Base-by-base conservation (phyloP, 352 stramenopile species). In the Phytophthora sansomeana region DNA sequence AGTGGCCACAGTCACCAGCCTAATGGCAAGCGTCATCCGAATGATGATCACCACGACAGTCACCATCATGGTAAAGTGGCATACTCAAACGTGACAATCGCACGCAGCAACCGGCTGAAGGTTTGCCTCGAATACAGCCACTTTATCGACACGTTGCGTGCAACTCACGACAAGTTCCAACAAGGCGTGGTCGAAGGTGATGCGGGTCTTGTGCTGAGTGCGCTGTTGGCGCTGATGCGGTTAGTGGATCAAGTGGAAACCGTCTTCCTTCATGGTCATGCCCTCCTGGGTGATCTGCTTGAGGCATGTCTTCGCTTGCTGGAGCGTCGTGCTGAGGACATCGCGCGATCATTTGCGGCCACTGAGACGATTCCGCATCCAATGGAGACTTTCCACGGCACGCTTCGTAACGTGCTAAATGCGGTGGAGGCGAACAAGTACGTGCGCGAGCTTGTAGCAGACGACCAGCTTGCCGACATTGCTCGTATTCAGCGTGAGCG, bases 191-290 rank as follows among this genome's bases (percentile, higher is more conserved):
- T 47, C 1, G 77, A 89, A n/a, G 75, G 80, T 1, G 82, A 93
- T 56, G 77, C 81, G 1, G 80, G 81, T 10, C 69, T 83, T 5
- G 76, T 91, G 10, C 54, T 93, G 13, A 91, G 81, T 60, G 87
- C 80, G 24, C 42, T 93, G 10, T 49, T 91, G 33, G 75, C 83
- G 28, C 69, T 93, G 3, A 75, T 90, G 74, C 77, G 85, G 3
- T 67, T 93, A 36, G 75, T 91, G 16, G 82, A 93, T 36, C 85
- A 90, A 69, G 81, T 92, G 13, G 84, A 92, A 64, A 90, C 81
- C 0, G 78, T 92, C 4, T 92, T 92, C 51, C 59, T 92, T 4
- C 81, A 92, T 29, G 84, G 81, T 2, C 81, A 91, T 30, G 76
- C 75, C 24, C 62, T 91, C 19, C 72, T 92, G 0, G 78, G 80